These are phyloP conservation scores for Termitomyces sp. DNA, from an alignment of 768 basidiomycete genomes.

Conservation along the genomic window DNA sequence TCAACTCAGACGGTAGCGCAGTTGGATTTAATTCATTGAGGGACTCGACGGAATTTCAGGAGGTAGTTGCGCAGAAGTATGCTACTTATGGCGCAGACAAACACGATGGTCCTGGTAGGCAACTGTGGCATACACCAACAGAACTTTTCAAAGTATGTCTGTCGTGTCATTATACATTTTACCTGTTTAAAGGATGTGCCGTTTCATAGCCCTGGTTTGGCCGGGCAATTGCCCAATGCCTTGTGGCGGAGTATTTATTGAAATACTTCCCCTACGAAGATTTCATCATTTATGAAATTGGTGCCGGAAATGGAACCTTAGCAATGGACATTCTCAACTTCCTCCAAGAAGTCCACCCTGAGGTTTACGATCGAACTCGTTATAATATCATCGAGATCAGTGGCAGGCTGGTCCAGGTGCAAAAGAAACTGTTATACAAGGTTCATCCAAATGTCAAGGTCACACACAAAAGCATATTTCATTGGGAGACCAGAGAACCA, in stretches of 20 bases:
- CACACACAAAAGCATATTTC: conserved; percentile 77
- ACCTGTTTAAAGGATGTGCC: conserved; percentile 6
- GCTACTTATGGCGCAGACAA: conserved; percentile 60
- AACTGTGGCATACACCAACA: conserved; percentile 98
- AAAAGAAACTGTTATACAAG: conserved; percentile 58
- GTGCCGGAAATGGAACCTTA: conserved; percentile 95
- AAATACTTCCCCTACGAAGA: conserved; percentile 97
- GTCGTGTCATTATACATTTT: not conserved
- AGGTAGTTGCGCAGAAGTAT: conserved; percentile 75
- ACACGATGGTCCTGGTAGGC: conserved; percentile 68
- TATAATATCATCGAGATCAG: conserved; percentile 98
- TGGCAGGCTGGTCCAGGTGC: conserved; percentile 65
- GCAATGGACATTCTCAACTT: conserved; percentile 85
- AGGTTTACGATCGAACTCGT: conserved; percentile 87
- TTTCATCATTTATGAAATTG: conserved; percentile 94
- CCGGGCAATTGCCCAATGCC: conserved; percentile 81
- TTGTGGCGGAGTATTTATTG: conserved; percentile 88
- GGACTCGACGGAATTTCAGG: conserved; percentile 74
- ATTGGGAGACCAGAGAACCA: conserved; percentile 69
- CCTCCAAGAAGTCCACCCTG: conserved; percentile 72
- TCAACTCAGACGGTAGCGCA: conserved; percentile 52
- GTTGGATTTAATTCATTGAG: conserved; percentile 69
- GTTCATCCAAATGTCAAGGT: conserved; percentile 67
- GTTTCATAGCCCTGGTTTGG: conserved; percentile 85
- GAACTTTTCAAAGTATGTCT: conserved; percentile 88